Evolutionary conservation across 1,139 yeast genomes (phyloP), one percentile per base, ranked within the genome.

Genomic region (Geotrichum carabidarum): DNA sequence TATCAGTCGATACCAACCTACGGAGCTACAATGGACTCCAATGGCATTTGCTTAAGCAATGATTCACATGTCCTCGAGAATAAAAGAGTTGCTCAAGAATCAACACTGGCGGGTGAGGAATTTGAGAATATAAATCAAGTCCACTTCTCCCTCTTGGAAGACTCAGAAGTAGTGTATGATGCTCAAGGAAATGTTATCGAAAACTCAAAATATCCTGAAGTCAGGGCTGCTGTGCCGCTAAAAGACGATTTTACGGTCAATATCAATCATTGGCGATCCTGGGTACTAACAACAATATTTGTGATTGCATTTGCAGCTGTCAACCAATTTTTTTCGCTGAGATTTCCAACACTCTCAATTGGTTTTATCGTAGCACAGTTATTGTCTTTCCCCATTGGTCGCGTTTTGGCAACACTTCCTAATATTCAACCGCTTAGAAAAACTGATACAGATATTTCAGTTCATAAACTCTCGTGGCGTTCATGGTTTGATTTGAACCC

Each of bases 171-270:
- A 15, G 17, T 37, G 4, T 50, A 50, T 18, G 54, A 50, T 11
- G 7, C 9, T 22, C 18, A 50, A 17, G 50, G 46, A 9, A 44
- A 45, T 11, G 7, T 18, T 7, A 9, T 44, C 18, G 44, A 46
- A 47, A 50, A 80, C 62, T 79, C 82, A 12, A 79, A 81, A n/a
- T 78, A 77, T 63, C 78, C 83, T 1, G 84, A 80, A 65, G 84
- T 80, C 47, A 73, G 84, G 69, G 82, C 83, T n/a, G 77, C 83
- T 8, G 82, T 80, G 46, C 81, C 82, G 8, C 72, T 79, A 11
- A 68, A 73, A 36, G 83, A 79, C 65, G 82, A 80, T 63, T 70
- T 74, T 1, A 58, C 72, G 2, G 55, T 65, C 77, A 44, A 74
- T 78, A 67, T 71, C 78, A 40, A 77, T 79, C 50, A 65, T 79